These are phyloP conservation scores for Diplogelasinospora grovesii DNA, from an alignment of 495 filamentous ascomycete genomes.

Conservation along the genomic window DNA sequence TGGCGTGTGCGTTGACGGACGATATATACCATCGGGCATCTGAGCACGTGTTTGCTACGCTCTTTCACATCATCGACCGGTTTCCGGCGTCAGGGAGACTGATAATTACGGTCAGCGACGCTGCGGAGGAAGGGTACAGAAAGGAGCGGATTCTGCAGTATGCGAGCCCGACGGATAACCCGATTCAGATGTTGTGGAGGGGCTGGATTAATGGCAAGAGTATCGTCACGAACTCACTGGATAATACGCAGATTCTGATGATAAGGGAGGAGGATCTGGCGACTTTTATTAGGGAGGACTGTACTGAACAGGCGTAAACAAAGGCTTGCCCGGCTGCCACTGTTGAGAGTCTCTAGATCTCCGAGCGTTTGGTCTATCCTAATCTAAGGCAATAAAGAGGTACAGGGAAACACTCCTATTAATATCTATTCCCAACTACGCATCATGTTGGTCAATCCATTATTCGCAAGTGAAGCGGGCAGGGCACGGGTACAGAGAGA, in stretches of 20 bases:
- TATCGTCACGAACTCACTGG: slow-evolving; percentile 24
- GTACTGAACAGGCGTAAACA: too few species aligned
- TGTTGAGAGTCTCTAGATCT: neutral
- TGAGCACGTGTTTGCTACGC: slow-evolving; percentile 32
- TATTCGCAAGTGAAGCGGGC: too few species aligned
- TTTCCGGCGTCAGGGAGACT: slow-evolving; percentile 22
- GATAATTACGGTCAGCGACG: too few species aligned
- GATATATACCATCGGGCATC: slow-evolving; percentile 21
- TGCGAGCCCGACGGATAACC: slow-evolving; percentile 23
- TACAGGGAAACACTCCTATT: too few species aligned
- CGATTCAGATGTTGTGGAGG: slow-evolving; percentile 36
- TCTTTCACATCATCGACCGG: slow-evolving; percentile 37
- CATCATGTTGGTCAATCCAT: too few species aligned
- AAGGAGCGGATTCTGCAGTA: too few species aligned
- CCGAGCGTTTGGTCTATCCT: too few species aligned
- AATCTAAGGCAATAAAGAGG: too few species aligned
- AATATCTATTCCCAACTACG: too few species aligned
- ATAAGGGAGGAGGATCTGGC: slow-evolving; percentile 28
- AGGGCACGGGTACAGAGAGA: too few species aligned
- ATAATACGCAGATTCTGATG: slow-evolving; percentile 29
- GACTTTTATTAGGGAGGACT: slow-evolving; percentile 19
- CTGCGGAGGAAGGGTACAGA: too few species aligned
- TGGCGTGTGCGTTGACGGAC: slow-evolving; percentile 30
- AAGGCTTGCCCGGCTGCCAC: too few species aligned
- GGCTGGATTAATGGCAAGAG: slow-evolving; percentile 31